Evolutionary conservation across 1,139 yeast genomes (phyloP).

Genomic region (Blastobotrys arbuscula): DNA sequence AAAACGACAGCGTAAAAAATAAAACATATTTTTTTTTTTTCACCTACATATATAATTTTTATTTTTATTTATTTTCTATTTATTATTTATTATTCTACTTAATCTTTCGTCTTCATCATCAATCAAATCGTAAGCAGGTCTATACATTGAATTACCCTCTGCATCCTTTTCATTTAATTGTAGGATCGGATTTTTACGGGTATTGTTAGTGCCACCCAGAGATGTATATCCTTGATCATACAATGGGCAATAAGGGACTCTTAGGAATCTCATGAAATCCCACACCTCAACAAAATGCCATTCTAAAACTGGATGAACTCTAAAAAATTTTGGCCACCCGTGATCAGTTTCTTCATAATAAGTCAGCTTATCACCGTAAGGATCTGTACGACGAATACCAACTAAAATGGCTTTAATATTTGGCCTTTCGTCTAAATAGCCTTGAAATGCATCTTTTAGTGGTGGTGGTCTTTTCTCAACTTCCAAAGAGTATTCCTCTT

Average conservation of each 20-base stretch:
- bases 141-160: constrained; percentile 31
- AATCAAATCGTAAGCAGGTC: constrained; percentile 60
- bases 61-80: background rate
- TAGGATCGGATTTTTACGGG: constrained; percentile 61
- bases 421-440: constrained; percentile 46
- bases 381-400: constrained; percentile 79
- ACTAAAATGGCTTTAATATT: constrained; percentile 61
- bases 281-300: constrained; percentile 79
- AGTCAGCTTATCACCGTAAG: constrained; percentile 53
- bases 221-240: constrained; percentile 81
- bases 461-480: constrained; percentile 34
- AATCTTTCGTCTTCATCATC: constrained; percentile 57
- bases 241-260: constrained; percentile 56
- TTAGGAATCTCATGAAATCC: constrained; percentile 51
- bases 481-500: constrained; percentile 30
- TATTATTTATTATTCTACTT: constrained; percentile 35
- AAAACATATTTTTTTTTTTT: background rate
- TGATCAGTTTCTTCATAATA: constrained; percentile 67
- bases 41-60: background rate
- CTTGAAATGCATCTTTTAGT: constrained; percentile 60
- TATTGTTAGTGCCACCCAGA: constrained; percentile 65
- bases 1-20: background rate
- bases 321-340: constrained; percentile 78
- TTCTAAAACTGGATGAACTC: constrained; percentile 76
- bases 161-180: constrained; percentile 25